Conservation (phyloP, 2,329 filamentous ascomycete species). For the Claviceps lovelessii region DNA sequence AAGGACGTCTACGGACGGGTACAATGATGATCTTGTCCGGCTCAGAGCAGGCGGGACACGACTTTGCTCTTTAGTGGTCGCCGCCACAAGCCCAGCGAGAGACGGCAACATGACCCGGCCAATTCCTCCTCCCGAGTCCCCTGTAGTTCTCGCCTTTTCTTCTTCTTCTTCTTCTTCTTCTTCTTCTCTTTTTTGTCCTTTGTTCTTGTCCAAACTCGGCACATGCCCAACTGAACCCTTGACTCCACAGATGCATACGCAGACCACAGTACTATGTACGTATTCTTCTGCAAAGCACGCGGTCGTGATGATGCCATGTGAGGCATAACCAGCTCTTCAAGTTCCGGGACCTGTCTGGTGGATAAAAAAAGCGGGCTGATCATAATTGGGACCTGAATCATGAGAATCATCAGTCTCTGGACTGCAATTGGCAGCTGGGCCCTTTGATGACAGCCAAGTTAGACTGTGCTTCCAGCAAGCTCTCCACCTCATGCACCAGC, state of each 20-base stretch:
- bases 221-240: not conserved
- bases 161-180: too few relatives aligned
- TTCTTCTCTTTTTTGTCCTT: too few relatives aligned
- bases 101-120: not conserved
- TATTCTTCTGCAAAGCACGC: not conserved
- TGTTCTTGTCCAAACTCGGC: not conserved
- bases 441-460: not conserved
- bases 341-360: not conserved
- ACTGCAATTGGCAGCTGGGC: slow-evolving; percentile 1
- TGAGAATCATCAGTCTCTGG: not conserved
- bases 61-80: not conserved
- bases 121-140: not conserved
- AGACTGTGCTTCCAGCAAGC: not conserved
- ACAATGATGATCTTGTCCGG: too few relatives aligned
- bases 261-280: not conserved
- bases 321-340: not conserved
- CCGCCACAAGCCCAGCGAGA: not conserved
- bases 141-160: not conserved
- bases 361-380: not conserved
- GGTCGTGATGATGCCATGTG: not conserved
- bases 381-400: not conserved
- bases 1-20: too few relatives aligned
- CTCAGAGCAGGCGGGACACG: too few relatives aligned
- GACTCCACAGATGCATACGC: not conserved
- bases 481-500: not conserved